Evolutionary conservation across 108 stramenopile genomes (phyloP).

Genomic region (Skeletonema costatum): DNA sequence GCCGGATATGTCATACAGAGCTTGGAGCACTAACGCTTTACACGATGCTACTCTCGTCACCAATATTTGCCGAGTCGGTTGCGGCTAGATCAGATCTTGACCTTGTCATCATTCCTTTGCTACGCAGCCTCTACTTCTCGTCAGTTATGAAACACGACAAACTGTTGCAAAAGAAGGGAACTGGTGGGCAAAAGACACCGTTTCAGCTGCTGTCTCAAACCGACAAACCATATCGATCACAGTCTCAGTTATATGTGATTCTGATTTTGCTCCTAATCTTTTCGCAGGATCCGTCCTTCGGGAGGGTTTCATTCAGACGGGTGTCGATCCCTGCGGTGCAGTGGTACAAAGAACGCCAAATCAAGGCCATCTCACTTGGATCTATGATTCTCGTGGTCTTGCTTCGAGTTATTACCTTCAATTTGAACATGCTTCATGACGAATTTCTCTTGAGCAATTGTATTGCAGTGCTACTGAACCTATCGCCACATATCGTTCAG

Average conservation of each 20-base stretch:
- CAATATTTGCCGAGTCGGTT: slow-evolving; percentile 65
- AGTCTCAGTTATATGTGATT: slow-evolving; percentile 82
- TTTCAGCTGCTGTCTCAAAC: slow-evolving; percentile 7
- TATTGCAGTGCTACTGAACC: slow-evolving; percentile 75
- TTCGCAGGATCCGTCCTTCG: slow-evolving; percentile 85
- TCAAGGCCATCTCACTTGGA: slow-evolving; percentile 72
- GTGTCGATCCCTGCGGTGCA: slow-evolving; percentile 47
- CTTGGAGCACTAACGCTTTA: slow-evolving; percentile 71
- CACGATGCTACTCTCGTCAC: slow-evolving; percentile 71
- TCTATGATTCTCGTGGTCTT: slow-evolving; percentile 70
- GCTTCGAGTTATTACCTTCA: slow-evolving; percentile 73
- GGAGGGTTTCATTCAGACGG: slow-evolving; percentile 74
- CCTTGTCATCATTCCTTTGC: slow-evolving; percentile 70
- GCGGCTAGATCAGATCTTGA: slow-evolving; percentile 75
- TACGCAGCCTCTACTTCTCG: slow-evolving; percentile 50
- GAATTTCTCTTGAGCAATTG: slow-evolving; percentile 83
- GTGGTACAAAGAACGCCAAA: slow-evolving; percentile 83
- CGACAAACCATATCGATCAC: slow-evolving; percentile 73
- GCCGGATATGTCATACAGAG: slow-evolving; percentile 69
- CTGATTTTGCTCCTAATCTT: slow-evolving; percentile 81
- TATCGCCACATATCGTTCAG: slow-evolving; percentile 62
- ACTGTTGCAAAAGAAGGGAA: background rate
- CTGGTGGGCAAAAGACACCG: background rate
- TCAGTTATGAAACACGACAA: slow-evolving; percentile 21
- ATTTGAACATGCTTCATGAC: slow-evolving; percentile 71